Evolutionary conservation across 805 yeast species (phyloP), one percentile per base, ranked within the genome.

Genomic region (Kodamaea sagamina): DNA sequence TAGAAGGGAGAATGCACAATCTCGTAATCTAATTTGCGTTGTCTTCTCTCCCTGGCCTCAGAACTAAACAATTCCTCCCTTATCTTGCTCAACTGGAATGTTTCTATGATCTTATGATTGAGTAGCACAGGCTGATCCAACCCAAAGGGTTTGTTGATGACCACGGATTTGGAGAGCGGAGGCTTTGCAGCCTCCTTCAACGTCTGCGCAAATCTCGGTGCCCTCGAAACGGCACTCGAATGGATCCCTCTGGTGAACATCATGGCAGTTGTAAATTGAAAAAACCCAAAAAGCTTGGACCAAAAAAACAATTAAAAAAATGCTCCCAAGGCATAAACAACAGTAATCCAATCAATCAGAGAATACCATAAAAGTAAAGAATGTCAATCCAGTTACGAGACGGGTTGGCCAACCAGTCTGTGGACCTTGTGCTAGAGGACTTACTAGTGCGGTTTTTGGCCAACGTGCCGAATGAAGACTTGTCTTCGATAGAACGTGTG

Each of bases 401-500:
- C 48, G 77, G 75, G 35, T 77, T 86, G 57, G 79, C 75, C 39
- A 75, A 78, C 54, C 84, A 81, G 55, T 73, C 90, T 12, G 65
- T 86, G 27, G 89, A 86, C 56, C 77, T 83, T 52, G 86, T 82
- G 1, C 68, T 89, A 26, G 96, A 88, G 59, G 99, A 93, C 60
- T 71, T 93, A 26, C 73, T 89, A 12, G 98, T 88, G 39, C 73
- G 99, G 49, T 93, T 93, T 58, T 82, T 95, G 38, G 78, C 90
- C 45, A 93, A 93, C 70, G 86, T 90, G 41, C 98, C 99, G 7
- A 79, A 81, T 4, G 97, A 92, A 57, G 99, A 93, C 62, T 68
- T 92, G 41, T 80, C 93, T 25, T 77, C 90, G 11, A 76, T 82
- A 21, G 92, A 68, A 47, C 75, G 99, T 58, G 85, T 90, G 18